Evolutionary conservation across 2,329 filamentous ascomycete species (phyloP).

Genomic region (Hypoxylon sp.): DNA sequence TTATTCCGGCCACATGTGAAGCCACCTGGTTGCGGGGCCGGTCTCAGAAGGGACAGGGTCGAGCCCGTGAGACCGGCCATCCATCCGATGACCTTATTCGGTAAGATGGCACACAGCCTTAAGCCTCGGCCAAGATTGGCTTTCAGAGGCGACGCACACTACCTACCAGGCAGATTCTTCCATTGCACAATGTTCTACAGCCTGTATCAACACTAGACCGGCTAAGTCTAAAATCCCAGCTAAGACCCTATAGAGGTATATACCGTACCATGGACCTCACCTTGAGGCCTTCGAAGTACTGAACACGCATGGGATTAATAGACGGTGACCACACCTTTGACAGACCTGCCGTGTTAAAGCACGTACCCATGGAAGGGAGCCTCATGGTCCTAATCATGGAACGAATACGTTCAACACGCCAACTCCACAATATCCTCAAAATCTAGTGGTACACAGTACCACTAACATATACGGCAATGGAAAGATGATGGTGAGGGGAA

Average conservation of each 20-base stretch:
- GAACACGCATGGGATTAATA: not conserved
- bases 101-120: slow-evolving; percentile 13
- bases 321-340: not conserved
- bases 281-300: too few species aligned
- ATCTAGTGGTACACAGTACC: not conserved
- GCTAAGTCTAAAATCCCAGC: not conserved
- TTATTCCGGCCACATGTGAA: slow-evolving; percentile 42
- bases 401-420: not conserved
- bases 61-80: slow-evolving; percentile 10
- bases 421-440: not conserved
- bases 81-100: slow-evolving; percentile 7
- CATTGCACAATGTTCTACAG: not conserved
- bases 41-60: slow-evolving; percentile 4
- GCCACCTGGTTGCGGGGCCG: slow-evolving; percentile 5
- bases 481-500: slow-evolving; percentile 32
- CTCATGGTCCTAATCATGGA: not conserved
- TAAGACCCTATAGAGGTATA: not conserved
- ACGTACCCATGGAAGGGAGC: not conserved
- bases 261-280: not conserved
- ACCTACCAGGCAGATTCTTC: not conserved
- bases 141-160: not conserved
- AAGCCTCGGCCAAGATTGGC: slow-evolving; percentile 5
- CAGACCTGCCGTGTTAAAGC: not conserved
- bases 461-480: not conserved
- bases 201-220: not conserved